Evolutionary conservation across 2,329 filamentous ascomycete species (phyloP).

Genomic region (Eurotiales sp.): DNA sequence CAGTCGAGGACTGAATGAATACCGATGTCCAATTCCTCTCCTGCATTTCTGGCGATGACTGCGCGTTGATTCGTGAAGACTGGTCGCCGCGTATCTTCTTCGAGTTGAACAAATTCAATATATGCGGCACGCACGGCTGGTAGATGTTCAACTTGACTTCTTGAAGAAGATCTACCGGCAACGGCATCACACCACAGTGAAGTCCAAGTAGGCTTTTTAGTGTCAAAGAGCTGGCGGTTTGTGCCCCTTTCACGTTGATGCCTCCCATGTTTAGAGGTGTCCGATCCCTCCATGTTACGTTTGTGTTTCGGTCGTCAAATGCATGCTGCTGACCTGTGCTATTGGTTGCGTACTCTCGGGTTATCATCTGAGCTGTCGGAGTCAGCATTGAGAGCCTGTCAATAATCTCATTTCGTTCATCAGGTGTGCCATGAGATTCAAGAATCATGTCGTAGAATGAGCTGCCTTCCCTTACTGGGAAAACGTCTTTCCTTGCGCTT

Average conservation of each 20-base stretch:
- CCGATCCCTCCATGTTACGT: conserved; percentile 20
- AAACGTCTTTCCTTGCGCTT: conserved; percentile 39
- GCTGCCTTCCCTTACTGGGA: conserved; percentile 35
- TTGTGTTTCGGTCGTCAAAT: conserved; percentile 18
- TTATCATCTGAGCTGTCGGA: conserved; percentile 31
- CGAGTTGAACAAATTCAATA: conserved; percentile 35
- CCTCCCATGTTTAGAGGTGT: conserved; percentile 26
- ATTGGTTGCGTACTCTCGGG: conserved; percentile 33
- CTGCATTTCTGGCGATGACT: neutral
- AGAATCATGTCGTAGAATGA: conserved; percentile 32
- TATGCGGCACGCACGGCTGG: conserved; percentile 39
- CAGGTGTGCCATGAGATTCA: conserved; percentile 27
- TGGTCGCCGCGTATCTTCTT: conserved; percentile 21
- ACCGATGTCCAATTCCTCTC: conserved; percentile 31
- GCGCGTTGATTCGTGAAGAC: no score
- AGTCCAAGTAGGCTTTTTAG: conserved; percentile 38
- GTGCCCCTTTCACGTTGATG: conserved; percentile 34
- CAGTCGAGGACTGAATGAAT: conserved; percentile 38
- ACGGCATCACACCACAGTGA: conserved; percentile 38
- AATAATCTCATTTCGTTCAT: conserved; percentile 22
- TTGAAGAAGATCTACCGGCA: conserved; percentile 39
- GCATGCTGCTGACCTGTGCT: conserved; percentile 24
- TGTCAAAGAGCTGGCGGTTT: conserved; percentile 37
- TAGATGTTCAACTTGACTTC: conserved; percentile 35
- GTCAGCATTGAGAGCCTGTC: conserved; percentile 28